Evolutionary conservation across 2,329 filamentous ascomycete genomes (phyloP).

Genomic region (Alternaria burnsii): DNA sequence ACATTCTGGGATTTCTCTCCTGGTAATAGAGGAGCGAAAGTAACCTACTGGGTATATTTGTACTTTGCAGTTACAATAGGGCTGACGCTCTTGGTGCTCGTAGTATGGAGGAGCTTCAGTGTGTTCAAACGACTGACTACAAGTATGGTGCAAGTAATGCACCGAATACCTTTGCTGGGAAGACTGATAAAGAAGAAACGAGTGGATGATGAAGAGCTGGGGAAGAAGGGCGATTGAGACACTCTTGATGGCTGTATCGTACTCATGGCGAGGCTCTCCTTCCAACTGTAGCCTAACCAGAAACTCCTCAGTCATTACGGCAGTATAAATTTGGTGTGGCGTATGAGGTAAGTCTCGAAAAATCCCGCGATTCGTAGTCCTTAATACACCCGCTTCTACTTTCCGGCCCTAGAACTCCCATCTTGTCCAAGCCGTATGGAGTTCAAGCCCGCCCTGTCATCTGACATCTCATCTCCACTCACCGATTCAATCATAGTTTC

Average conservation of each 20-base stretch:
- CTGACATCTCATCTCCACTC: too few species aligned
- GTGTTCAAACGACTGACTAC: background rate
- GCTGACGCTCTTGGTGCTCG: background rate
- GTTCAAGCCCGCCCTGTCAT: too few species aligned
- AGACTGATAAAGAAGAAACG: background rate
- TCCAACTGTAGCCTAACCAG: fast-evolving
- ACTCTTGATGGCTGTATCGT: background rate
- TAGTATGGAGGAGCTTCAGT: background rate
- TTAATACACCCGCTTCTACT: too few species aligned
- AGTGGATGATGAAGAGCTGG: background rate
- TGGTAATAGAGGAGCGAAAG: background rate
- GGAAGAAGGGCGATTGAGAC: background rate
- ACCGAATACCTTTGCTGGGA: background rate
- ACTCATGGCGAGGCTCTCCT: fast-evolving
- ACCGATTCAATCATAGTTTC: too few species aligned
- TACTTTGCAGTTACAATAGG: background rate
- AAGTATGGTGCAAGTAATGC: fast-evolving
- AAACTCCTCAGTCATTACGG: fast-evolving
- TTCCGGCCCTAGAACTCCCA: fast-evolving
- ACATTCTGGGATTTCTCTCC: background rate
- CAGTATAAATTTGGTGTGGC: fast-evolving
- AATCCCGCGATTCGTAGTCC: too few species aligned
- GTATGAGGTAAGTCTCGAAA: too few species aligned
- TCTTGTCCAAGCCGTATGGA: too few species aligned
- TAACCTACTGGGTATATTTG: background rate